Conservation (phyloP, 371 early-diverging fungal genomes). For the Aphelidium insulamus region DNA sequence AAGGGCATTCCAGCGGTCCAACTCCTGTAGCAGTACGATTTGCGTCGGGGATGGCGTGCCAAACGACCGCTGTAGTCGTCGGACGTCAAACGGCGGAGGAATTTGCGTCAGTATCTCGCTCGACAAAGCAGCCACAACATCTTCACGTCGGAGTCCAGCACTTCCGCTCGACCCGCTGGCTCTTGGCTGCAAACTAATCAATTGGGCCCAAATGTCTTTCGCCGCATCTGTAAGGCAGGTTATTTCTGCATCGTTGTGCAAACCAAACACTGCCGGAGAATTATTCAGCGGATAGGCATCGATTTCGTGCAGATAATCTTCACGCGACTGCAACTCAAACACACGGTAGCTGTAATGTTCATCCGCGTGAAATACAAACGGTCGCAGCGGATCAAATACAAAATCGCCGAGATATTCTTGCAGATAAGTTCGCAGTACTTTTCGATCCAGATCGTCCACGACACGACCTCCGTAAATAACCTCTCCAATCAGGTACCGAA, state of each 20-base stretch:
- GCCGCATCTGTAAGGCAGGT: constrained; percentile 26
- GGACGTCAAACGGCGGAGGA: constrained; percentile 19
- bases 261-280: constrained; percentile 32
- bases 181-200: constrained; percentile 28
- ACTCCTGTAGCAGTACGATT: constrained; percentile 27
- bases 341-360: constrained; percentile 19
- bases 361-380: constrained; percentile 21
- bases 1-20: constrained; percentile 28
- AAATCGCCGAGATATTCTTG: constrained; percentile 36
- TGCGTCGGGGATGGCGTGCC: constrained; percentile 22
- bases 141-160: constrained; percentile 17
- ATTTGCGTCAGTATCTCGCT: constrained; percentile 22
- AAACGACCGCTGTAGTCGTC: constrained; percentile 18
- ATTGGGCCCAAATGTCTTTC: constrained; percentile 28
- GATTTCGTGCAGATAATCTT: constrained; percentile 22
- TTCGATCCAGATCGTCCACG: constrained; percentile 33
- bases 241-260: constrained; percentile 34
- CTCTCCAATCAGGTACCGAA: constrained; percentile 30
- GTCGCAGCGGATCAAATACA: constrained; percentile 29
- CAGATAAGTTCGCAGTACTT: constrained; percentile 28
- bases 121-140: constrained; percentile 24
- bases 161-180: constrained; percentile 6
- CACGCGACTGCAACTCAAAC: constrained; percentile 13
- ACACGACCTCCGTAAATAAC: constrained; percentile 36
- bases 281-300: constrained; percentile 26